Evolutionary conservation across 1,284 basidiomycete species (phyloP), one percentile per base, ranked within the genome.

Genomic region (Trichosporon sp.): DNA sequence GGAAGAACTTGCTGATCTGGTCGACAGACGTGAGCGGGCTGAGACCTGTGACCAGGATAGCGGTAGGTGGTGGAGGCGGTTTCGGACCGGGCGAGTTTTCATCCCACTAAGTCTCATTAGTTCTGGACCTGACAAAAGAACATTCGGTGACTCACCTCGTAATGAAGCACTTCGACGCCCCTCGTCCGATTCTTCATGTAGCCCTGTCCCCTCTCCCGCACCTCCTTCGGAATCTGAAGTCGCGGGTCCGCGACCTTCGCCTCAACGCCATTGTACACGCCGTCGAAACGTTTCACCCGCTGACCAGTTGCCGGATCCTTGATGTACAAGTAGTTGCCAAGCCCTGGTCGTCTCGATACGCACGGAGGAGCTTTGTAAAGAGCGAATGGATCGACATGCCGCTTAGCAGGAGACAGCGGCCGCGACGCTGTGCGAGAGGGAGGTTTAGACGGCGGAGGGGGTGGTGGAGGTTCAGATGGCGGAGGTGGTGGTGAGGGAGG

Each of bases 11-110:
- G 57, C 87, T 84, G 60, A 97, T 85, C 58, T 86, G 82, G 58
- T 84, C 81, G 34, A 85, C 86, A 1, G 89, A 85, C 0, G 88
- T 89, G 25, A 95, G 81, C 0, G 88, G 86, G 4, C 89, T 87
- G 32, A 96, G 82, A 59, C 86, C 86, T 16, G 86, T 85, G 56
- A 96, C 81, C 13, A 95, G 84, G 1, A 98, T 85, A 3, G 87
- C 85, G 14, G 74, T 70, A 0, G 83, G 80, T 2, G 82, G 81
- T 0, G 87, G 86, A 0, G 89, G 87, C 0, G 91, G 92, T n/a
- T 88, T 85, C 0, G 87, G 85, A 1, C 89, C 89, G 2, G 83
- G 83, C 1, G 91, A 92, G 73, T 91, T 83, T 29, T 81, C 79
- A 77, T 96, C 93, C 81, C 89, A 88, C 89, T 93, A 21, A 77